Evolutionary conservation across 1,139 yeast genomes (phyloP).

Genomic region (Meyerozyma guilliermondii): DNA sequence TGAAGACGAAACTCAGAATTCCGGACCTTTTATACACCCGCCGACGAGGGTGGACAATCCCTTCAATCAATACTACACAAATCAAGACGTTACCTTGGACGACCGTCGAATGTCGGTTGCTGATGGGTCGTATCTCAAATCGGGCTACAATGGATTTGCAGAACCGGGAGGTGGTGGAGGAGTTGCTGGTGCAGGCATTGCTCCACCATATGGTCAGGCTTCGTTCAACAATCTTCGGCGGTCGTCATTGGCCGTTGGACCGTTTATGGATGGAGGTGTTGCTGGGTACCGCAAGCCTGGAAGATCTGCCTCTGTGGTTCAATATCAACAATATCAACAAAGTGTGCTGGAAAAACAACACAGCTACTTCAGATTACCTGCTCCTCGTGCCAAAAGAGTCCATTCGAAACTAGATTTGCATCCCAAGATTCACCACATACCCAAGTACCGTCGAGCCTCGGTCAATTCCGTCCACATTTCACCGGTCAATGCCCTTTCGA

Average conservation of each 20-base stretch:
- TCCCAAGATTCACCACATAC: conserved; percentile 60
- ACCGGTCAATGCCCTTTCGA: conserved; percentile 81
- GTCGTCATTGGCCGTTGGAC: conserved; percentile 10
- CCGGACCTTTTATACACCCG: conserved; percentile 35
- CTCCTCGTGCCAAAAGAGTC: conserved; percentile 37
- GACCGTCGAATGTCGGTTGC: conserved; percentile 45
- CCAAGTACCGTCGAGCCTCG: conserved; percentile 77
- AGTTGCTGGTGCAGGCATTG: conserved; percentile 1
- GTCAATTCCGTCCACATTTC: conserved; percentile 75
- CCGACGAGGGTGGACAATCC: conserved; percentile 48
- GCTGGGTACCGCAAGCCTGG: conserved; percentile 8
- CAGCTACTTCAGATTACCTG: conserved; percentile 23
- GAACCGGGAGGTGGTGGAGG: neutral
- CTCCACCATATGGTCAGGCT: neutral
- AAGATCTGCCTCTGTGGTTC: conserved; percentile 33
- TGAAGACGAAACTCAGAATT: conserved; percentile 29
- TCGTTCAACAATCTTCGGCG: conserved; percentile 5
- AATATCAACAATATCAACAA: conserved; percentile 36
- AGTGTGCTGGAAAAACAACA: conserved; percentile 22
- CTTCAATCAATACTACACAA: conserved; percentile 40
- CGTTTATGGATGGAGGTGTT: neutral
- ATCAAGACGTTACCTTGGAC: conserved; percentile 31
- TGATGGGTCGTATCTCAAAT: conserved; percentile 18
- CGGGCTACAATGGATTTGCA: conserved; percentile 1
- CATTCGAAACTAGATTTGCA: conserved; percentile 48